Evolutionary conservation across 371 early-diverging fungal genomes (phyloP).

Genomic region (Mortierella sp.): DNA sequence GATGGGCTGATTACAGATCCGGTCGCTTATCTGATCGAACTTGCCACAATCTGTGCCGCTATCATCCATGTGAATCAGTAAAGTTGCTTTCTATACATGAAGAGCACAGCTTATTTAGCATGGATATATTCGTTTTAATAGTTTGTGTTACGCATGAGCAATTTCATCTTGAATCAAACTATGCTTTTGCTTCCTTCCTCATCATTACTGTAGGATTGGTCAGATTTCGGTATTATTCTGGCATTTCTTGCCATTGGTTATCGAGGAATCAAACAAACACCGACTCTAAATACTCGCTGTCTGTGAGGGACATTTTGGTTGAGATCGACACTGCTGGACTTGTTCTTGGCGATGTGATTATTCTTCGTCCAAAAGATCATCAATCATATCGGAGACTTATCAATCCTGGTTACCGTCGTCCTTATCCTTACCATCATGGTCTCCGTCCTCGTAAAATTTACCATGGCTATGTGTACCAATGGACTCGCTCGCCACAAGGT

Average conservation of each 20-base stretch:
- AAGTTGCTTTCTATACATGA: not conserved
- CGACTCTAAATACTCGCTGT: slow-evolving; percentile 81
- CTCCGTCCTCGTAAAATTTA: slow-evolving; percentile 76
- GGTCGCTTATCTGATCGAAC: slow-evolving; percentile 90
- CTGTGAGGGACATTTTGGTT: slow-evolving; percentile 82
- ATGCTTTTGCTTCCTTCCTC: not conserved
- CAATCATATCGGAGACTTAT: slow-evolving; percentile 93
- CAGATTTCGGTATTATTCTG: slow-evolving; percentile 90
- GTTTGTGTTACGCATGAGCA: not conserved
- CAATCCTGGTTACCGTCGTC: slow-evolving; percentile 83
- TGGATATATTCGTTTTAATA: too few relatives aligned
- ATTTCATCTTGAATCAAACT: not conserved
- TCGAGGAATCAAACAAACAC: slow-evolving; percentile 85
- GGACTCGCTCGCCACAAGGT: slow-evolving; percentile 93
- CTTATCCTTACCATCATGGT: slow-evolving; percentile 87
- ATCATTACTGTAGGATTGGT: slow-evolving; percentile 70
- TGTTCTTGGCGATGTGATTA: slow-evolving; percentile 92
- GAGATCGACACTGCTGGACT: slow-evolving; percentile 86
- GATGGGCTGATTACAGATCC: slow-evolving; percentile 90
- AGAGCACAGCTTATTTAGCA: too few relatives aligned
- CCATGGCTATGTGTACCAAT: slow-evolving; percentile 97
- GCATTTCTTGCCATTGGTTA: slow-evolving; percentile 85
- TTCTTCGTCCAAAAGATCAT: slow-evolving; percentile 90
- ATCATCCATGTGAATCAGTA: slow-evolving; percentile 24
- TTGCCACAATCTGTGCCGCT: slow-evolving; percentile 73